phyloP scores from a whole-genome alignment of 208 protist genomes.

The Trichomonas vaginalis region DNA sequence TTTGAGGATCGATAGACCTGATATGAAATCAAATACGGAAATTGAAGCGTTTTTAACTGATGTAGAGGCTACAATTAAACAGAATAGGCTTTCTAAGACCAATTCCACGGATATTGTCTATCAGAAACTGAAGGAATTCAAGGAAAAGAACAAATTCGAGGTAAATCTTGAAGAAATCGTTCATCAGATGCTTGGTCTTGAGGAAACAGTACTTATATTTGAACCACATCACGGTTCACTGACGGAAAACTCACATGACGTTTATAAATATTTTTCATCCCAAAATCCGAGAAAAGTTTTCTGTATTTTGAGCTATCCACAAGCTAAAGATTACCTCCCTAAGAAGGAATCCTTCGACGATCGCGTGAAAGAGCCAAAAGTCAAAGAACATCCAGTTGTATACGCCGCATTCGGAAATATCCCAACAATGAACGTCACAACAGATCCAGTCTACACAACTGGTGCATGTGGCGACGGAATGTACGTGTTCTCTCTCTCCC shows the following conservation, averaged over 20 bases:
- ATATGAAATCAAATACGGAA: not conserved
- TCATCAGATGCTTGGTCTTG: not conserved
- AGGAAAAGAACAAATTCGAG: not conserved
- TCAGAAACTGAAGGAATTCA: not conserved
- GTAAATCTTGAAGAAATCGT: not conserved
- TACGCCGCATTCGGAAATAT: not conserved
- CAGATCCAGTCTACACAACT: constrained; percentile 1
- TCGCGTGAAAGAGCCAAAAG: not conserved
- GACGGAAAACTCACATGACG: not conserved
- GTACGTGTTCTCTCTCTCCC: not conserved
- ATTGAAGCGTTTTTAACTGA: not conserved
- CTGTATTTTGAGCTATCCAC: not conserved
- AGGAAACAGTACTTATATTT: not conserved
- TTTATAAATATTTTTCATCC: not conserved
- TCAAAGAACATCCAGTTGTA: not conserved
- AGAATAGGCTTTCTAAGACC: not conserved
- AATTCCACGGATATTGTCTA: not conserved
- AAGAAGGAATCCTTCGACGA: not conserved
- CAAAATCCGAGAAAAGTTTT: not conserved
- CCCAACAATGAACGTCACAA: not conserved
- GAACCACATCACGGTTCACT: not conserved
- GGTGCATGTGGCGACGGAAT: not conserved
- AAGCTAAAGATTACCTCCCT: not conserved
- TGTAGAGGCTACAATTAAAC: not conserved
- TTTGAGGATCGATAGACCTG: not conserved